Evolutionary conservation across 345 rosid species (phyloP), one percentile per base, ranked within the genome.

Genomic region (Gossypium australe): DNA sequence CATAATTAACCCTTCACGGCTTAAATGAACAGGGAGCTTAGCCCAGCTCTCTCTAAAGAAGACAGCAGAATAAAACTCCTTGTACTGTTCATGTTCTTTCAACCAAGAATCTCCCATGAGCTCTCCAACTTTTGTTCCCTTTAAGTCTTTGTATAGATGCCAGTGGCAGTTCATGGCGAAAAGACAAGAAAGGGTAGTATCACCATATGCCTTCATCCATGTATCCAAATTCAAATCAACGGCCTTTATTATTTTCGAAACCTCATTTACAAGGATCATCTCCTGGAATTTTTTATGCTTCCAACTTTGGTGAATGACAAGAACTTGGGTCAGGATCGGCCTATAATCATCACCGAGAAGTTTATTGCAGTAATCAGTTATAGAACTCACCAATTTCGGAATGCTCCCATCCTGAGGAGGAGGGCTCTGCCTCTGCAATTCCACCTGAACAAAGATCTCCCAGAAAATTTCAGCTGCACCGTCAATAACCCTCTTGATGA

Each of bases 401-500:
- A 95, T 89, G 53, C 87, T 84, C n/a, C 98, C 98, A 75, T 95
- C 98, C 7, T 75, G 75, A 22, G 99, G 97, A 49, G 98, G 98
- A 2, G 88, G 90, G 63, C 70, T 82, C 77, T 89, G 88, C 78
- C 92, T 87, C 85, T 90, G 97, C 68, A 93, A 81, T 81, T 91
- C 97, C 14, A 96, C 99, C 85, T 96, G 99, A 81, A 82, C 75
- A 62, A 88, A 82, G 78, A 95, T 92, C 81, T 95, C 97, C 99
- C 99, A 93, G 83, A 95, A 95, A 49, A 95, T 89, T 70, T 93
- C 99, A 6, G 98, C 85, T 11, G 87, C 97, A 43, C 99, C 99
- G 47, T 91, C 89, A 43, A 95, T 88, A 67, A 93, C 87, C 49
- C 89, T 88, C 84, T 85, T 91, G 71, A 95, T 93, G 78, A 93